Base-by-base conservation (phyloP, 176 grass and related monocot species). In the Ensete glaucum region DNA sequence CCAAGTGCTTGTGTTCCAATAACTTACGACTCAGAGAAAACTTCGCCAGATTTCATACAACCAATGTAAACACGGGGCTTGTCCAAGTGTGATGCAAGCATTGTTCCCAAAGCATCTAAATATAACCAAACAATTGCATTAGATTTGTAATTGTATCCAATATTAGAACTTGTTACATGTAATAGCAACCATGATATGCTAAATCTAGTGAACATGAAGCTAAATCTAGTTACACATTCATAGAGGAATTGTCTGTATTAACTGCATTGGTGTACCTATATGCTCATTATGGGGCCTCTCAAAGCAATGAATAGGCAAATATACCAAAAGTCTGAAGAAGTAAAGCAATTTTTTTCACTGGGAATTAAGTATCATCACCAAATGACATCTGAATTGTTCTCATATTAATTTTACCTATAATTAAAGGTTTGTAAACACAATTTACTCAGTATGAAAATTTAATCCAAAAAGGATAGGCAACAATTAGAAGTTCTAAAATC, bases 21-120 rank as follows among this genome's bases (percentile, higher is more conserved):
- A 43, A 91, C 95, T 99, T 80, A 99, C 95, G 59, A 84, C 80
- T 94, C 88, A 77, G 95, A 99, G 59, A 94, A 99, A 83, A 99
- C 95, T 80, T 99, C 90, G n/a, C 90, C 95, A 85, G 95, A 99
- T 99, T 94, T 99, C 95, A 99, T 99, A 78, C 95, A 99, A 13
- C 95, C 95, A 74, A 99, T 91, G 67, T 99, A 99, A 48, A 82
- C 82, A 78, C 88, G 88, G 19, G 95, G 88, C 34, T 94, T 94
- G 70, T 99, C 88, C 95, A 84, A 86, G 59, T 99, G 86, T 53
- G 82, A 82, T 74, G 82, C 74, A 9, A 94, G 86, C 90, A 99
- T 89, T 84, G 76, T 82, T 74, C 90, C 92, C 73, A 99, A 83
- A 78, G 84, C 86, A 90, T 99, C 95, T 99, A 82, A 67, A 89